Evolutionary conservation across 768 basidiomycete genomes (phyloP).

Genomic region (Mycena olivaceomarginata): DNA sequence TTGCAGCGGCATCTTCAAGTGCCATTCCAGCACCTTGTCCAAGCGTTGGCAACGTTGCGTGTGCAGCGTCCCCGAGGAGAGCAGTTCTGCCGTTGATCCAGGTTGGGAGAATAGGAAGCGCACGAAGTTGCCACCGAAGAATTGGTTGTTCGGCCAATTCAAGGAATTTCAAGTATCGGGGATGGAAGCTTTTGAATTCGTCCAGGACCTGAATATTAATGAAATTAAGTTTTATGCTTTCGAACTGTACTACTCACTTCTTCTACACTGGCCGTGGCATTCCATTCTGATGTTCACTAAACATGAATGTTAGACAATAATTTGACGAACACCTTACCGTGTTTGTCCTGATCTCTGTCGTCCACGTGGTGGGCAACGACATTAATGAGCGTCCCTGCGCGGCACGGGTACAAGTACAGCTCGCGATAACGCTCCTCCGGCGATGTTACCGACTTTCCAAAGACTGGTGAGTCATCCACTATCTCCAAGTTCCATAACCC

Average conservation of each 20-base stretch:
- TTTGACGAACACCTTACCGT: conserved; percentile 1
- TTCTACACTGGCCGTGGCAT: conserved; percentile 15
- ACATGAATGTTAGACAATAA: not conserved
- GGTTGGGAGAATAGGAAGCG: conserved; percentile 29
- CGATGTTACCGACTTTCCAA: not conserved
- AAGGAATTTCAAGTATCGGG: conserved; percentile 37
- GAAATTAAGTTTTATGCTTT: not conserved
- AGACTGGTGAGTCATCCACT: too few relatives aligned
- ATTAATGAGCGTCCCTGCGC: conserved; percentile 22
- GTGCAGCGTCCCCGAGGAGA: conserved; percentile 42
- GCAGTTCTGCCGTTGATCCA: conserved; percentile 35
- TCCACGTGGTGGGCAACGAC: conserved; percentile 38
- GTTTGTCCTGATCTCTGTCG: conserved; percentile 32
- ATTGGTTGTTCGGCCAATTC: conserved; percentile 34
- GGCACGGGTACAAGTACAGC: conserved; percentile 32
- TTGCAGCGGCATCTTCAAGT: conserved; percentile 45
- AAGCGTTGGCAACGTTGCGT: conserved; percentile 49
- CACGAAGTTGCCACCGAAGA: conserved; percentile 33
- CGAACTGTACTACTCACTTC: conserved; percentile 10
- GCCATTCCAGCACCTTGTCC: conserved; percentile 53
- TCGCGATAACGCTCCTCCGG: conserved; percentile 28
- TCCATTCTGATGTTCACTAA: conserved; percentile 13
- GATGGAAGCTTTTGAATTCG: conserved; percentile 34
- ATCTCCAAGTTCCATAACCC: too few relatives aligned
- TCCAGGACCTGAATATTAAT: conserved; percentile 17